Conservation (phyloP, 2,329 filamentous ascomycete species). For the Botrytis galanthina region DNA sequence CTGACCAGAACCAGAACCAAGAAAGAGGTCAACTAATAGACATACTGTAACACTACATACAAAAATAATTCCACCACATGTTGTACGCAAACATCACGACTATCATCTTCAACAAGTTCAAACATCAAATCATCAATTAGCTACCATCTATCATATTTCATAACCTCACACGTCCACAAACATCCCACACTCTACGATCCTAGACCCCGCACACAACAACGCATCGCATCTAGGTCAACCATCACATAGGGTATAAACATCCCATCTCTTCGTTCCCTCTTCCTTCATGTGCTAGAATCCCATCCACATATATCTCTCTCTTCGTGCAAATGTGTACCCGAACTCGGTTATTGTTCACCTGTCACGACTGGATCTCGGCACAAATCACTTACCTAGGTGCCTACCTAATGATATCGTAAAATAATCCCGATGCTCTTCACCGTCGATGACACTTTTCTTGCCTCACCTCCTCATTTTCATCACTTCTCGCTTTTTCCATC, state of each 20-base stretch:
- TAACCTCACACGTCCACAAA: not conserved
- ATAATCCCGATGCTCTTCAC: not conserved
- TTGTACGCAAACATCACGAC: not conserved
- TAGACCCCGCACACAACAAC: not conserved
- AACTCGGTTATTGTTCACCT: not conserved
- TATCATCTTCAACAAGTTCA: not conserved
- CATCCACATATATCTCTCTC: not conserved
- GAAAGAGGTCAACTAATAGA: not conserved
- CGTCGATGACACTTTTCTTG: not conserved
- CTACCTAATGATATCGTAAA: not conserved
- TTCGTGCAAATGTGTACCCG: no score
- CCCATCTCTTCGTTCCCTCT: not conserved
- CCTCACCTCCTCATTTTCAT: not conserved
- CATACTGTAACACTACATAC: not conserved
- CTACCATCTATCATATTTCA: not conserved
- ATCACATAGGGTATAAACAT: not conserved
- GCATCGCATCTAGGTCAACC: slow-evolving; percentile 1
- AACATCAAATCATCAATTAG: not conserved
- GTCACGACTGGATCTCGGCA: not conserved
- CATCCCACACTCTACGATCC: not conserved
- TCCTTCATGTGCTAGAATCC: not conserved
- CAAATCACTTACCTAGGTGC: not conserved
- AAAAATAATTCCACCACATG: not conserved
- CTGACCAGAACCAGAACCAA: not conserved
- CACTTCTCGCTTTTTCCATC: not conserved